Conservation (phyloP, 331 rosid species). For the Malus hybrid region DNA sequence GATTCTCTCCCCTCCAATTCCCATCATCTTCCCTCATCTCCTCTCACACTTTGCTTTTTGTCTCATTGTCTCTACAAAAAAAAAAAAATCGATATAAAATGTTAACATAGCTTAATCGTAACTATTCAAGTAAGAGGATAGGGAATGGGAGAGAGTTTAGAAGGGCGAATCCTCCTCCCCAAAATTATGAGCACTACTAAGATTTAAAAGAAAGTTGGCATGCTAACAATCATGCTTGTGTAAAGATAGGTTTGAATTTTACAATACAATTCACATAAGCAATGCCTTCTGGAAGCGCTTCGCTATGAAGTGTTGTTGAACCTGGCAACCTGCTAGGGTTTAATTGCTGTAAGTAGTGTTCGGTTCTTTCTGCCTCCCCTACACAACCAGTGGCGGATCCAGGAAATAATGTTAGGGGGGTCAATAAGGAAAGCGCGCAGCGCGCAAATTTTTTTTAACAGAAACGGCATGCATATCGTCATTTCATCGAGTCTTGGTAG, state of each 20-base stretch:
- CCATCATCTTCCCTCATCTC: neutral
- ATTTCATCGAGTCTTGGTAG: too few species aligned
- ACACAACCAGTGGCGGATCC: too few species aligned
- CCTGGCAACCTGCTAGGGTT: neutral
- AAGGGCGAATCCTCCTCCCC: too few species aligned
- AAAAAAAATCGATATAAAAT: too few species aligned
- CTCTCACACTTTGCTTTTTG: neutral
- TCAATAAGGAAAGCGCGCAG: too few species aligned
- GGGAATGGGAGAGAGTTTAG: accelerated
- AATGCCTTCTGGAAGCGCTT: neutral
- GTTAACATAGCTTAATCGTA: accelerated
- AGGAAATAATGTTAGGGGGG: too few species aligned
- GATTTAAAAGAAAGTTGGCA: neutral
- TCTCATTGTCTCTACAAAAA: too few species aligned
- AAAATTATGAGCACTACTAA: neutral
- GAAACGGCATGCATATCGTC: too few species aligned
- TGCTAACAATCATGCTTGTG: neutral
- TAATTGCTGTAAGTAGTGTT: too few species aligned
- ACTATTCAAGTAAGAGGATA: neutral
- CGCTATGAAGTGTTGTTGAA: neutral
- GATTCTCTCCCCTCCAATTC: neutral
- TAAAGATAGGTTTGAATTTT: neutral
- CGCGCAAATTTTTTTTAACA: too few species aligned
- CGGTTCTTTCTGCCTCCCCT: neutral
- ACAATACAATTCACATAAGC: too few species aligned